phyloP scores from a whole-genome alignment of 352 stramenopile genomes.

The Globisporangium uncinulatum region DNA sequence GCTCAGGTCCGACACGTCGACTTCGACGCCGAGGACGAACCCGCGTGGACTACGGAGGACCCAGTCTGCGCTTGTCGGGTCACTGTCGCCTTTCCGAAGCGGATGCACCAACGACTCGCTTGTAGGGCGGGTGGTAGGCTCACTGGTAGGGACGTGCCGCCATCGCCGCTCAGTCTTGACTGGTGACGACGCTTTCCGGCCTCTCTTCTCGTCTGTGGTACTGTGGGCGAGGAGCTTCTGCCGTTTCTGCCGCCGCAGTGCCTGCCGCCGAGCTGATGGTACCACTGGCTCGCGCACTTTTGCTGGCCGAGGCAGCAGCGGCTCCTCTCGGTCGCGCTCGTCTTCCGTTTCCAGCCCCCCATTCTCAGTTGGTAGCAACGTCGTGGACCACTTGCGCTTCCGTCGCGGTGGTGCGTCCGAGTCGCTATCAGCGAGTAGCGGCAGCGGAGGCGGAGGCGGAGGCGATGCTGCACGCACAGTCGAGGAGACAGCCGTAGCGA shows the following conservation, averaged over 20 bases:
- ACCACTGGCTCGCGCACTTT: slow-evolving; percentile 31
- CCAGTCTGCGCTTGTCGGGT: slow-evolving; percentile 37
- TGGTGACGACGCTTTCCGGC: not conserved
- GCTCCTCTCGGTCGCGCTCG: slow-evolving; percentile 3
- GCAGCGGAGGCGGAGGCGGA: not conserved
- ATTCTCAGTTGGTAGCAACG: slow-evolving; percentile 19
- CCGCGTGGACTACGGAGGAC: slow-evolving; percentile 58
- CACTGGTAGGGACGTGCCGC: not conserved
- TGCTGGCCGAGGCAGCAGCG: slow-evolving; percentile 5
- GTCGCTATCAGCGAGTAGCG: not conserved
- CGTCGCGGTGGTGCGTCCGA: slow-evolving; percentile 13
- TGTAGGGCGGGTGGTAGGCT: no score
- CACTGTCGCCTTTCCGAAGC: not conserved
- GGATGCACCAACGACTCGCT: no score
- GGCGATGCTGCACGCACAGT: not conserved
- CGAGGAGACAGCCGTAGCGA: not conserved
- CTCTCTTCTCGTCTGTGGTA: slow-evolving; percentile 11
- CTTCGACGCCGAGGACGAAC: slow-evolving; percentile 49
- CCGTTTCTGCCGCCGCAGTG: slow-evolving; percentile 29
- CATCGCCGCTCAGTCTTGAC: not conserved
- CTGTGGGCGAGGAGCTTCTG: slow-evolving; percentile 8
- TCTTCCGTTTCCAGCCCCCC: slow-evolving; percentile 1
- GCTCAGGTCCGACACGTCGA: slow-evolving; percentile 40
- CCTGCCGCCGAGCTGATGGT: slow-evolving; percentile 45
- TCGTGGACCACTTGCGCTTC: slow-evolving; percentile 78